Conservation (phyloP, 2,329 filamentous ascomycete species). For the Pseudocercospora eumusae region DNA sequence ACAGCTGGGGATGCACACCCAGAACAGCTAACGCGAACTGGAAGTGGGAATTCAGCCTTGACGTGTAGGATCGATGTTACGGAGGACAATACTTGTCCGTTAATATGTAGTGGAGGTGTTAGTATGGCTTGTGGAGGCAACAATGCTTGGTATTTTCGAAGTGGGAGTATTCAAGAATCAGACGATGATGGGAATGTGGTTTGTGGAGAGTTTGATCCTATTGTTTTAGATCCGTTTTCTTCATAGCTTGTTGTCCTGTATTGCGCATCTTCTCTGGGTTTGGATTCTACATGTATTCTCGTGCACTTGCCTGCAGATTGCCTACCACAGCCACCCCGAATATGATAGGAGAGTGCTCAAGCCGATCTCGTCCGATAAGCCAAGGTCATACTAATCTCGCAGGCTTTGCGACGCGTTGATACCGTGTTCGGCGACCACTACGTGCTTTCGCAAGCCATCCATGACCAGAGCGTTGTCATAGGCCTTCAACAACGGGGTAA, state of each 20-base stretch:
- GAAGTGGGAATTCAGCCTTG: background rate
- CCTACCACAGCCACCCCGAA: background rate
- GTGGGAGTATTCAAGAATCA: background rate
- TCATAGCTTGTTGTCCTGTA: background rate
- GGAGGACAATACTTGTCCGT: conserved; percentile 2
- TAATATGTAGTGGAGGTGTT: background rate
- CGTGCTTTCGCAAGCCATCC: background rate
- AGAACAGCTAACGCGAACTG: background rate
- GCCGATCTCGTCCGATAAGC: background rate
- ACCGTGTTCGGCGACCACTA: background rate
- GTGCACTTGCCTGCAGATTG: too few relatives aligned
- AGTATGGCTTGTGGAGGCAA: background rate
- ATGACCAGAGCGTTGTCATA: background rate
- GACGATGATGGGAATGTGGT: background rate
- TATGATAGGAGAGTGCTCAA: background rate
- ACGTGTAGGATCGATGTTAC: background rate
- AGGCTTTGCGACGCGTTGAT: background rate
- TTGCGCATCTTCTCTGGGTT: too few relatives aligned
- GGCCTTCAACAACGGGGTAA: background rate
- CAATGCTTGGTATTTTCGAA: background rate
- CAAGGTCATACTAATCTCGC: background rate
- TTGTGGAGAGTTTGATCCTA: background rate
- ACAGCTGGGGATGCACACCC: background rate
- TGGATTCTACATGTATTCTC: too few relatives aligned
- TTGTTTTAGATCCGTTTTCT: background rate